Conservation (phyloP, 2,329 filamentous ascomycete species). For the Elsinoe australis region DNA sequence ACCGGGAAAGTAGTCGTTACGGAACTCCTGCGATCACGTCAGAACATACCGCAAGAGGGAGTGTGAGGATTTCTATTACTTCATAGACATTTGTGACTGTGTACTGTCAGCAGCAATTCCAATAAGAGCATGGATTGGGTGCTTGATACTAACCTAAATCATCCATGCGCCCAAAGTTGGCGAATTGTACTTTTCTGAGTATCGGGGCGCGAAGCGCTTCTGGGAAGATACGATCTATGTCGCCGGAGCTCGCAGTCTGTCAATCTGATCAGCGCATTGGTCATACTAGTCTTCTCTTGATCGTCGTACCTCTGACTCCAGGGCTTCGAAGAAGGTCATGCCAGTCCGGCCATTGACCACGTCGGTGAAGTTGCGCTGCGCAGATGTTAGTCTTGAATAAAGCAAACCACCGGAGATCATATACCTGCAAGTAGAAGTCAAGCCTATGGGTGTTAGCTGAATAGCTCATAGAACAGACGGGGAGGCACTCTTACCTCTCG, state of each 20-base stretch:
- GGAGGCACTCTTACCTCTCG: slow-evolving; percentile 54
- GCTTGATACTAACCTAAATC: slow-evolving; percentile 52
- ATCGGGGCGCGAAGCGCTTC: slow-evolving; percentile 87
- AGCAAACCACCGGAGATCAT: no score
- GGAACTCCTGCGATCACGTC: slow-evolving; percentile 56
- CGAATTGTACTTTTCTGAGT: slow-evolving; percentile 83
- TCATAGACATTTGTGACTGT: slow-evolving; percentile 54
- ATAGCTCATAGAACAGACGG: background rate
- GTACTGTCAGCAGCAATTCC: slow-evolving; percentile 16
- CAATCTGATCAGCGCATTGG: slow-evolving; percentile 21
- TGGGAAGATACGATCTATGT: slow-evolving; percentile 87
- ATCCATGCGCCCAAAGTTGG: slow-evolving; percentile 80
- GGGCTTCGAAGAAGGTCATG: slow-evolving; percentile 84
- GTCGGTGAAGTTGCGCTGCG: slow-evolving; percentile 86
- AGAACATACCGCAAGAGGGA: background rate
- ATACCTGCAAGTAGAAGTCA: slow-evolving; percentile 88
- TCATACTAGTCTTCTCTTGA: slow-evolving; percentile 14
- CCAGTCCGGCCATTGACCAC: slow-evolving; percentile 91
- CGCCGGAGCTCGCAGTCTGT: slow-evolving; percentile 60
- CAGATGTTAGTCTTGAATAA: no score
- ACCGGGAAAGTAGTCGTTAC: slow-evolving; percentile 82
- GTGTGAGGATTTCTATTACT: slow-evolving; percentile 25
- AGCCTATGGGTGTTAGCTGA: slow-evolving; percentile 47
- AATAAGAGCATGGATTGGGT: no score
- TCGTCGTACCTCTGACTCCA: slow-evolving; percentile 38